Conservation (phyloP, 176 grass and related monocot genomes). For the Aegilops bicornis region DNA sequence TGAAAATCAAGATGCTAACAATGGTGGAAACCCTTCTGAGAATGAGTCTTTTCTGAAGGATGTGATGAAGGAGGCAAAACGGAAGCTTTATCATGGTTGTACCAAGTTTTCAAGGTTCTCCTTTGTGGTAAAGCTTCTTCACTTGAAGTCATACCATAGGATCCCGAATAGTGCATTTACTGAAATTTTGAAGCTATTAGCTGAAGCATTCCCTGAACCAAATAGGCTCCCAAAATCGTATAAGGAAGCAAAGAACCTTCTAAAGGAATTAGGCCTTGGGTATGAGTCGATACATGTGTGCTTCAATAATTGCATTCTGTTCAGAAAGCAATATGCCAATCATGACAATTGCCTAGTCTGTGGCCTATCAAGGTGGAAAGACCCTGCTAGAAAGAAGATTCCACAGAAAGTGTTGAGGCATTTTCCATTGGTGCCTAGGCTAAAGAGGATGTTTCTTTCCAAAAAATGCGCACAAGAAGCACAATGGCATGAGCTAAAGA, state of each 20-base stretch:
- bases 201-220: too few relatives aligned
- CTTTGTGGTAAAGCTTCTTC: too few relatives aligned
- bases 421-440: background rate
- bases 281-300: background rate
- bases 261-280: background rate
- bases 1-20: too few relatives aligned
- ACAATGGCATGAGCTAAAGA: background rate
- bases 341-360: background rate
- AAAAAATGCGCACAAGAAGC: background rate
- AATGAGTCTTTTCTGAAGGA: too few relatives aligned
- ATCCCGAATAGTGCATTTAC: too few relatives aligned
- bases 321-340: background rate
- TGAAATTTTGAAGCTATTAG: too few relatives aligned
- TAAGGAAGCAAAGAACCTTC: background rate
- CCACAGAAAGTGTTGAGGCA: background rate
- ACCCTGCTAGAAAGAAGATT: background rate
- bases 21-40: too few relatives aligned
- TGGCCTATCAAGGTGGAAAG: background rate
- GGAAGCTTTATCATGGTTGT: too few relatives aligned
- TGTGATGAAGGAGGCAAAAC: too few relatives aligned
- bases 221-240: background rate
- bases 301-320: background rate
- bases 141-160: too few relatives aligned
- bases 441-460: background rate
- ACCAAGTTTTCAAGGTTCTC: too few relatives aligned